Conservation (phyloP, 164 flowering plant genomes). For the Buxus sempervirens region DNA sequence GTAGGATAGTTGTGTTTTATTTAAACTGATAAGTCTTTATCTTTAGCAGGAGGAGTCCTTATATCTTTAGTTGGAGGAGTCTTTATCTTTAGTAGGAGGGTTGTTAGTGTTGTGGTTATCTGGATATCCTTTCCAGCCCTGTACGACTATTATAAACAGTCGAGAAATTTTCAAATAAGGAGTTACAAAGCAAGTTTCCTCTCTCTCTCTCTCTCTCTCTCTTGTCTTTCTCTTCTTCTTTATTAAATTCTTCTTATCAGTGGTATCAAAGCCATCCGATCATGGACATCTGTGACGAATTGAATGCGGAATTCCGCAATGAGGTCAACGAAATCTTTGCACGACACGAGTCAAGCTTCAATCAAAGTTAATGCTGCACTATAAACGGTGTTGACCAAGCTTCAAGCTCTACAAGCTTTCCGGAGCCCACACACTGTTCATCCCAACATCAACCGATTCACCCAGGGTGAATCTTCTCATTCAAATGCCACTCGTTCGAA, state of each 20-base stretch:
- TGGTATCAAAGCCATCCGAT: constrained; percentile 14
- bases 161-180: too few relatives aligned
- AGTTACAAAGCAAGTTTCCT: too few relatives aligned
- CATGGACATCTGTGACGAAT: constrained; percentile 14
- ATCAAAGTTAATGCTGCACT: not conserved
- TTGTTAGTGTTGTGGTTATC: too few relatives aligned
- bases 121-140: too few relatives aligned
- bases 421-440: not conserved
- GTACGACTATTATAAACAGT: too few relatives aligned
- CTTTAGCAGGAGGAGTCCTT: too few relatives aligned
- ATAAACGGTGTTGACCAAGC: too few relatives aligned
- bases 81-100: too few relatives aligned
- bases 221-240: not conserved
- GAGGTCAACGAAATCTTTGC: constrained; percentile 14
- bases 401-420: constrained; percentile 3
- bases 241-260: not conserved
- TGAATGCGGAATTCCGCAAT: constrained; percentile 15
- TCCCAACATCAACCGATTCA: not conserved
- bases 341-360: constrained; percentile 11
- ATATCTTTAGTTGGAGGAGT: too few relatives aligned
- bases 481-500: not conserved
- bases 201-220: too few relatives aligned
- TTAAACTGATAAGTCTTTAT: too few relatives aligned
- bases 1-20: too few relatives aligned
- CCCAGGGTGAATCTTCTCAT: not conserved